Evolutionary conservation across 257 asterid genomes (phyloP).

Genomic region (Solanum gracilifrons): DNA sequence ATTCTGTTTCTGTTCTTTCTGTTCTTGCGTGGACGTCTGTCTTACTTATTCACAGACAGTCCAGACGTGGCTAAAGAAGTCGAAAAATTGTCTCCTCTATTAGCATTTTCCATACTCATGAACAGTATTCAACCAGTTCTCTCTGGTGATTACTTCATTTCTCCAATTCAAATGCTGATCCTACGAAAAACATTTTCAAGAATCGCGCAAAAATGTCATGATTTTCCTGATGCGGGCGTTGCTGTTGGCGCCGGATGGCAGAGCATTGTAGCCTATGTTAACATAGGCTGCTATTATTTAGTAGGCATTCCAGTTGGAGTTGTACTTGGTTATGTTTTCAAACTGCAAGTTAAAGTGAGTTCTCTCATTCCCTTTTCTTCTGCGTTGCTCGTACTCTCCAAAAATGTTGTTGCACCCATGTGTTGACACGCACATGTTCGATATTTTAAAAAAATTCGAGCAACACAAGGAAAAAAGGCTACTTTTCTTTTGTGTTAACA

Average conservation of each 20-base stretch:
- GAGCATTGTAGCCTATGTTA: conserved; percentile 28
- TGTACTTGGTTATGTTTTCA: conserved; percentile 22
- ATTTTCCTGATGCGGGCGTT: conserved; percentile 8
- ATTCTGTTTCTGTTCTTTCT: conserved; percentile 19
- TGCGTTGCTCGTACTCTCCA: neutral
- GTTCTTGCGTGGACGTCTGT: conserved; percentile 17
- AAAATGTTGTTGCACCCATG: neutral
- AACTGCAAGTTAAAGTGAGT: conserved; percentile 30
- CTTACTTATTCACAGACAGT: conserved; percentile 24
- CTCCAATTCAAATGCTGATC: neutral
- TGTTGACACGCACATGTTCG: neutral
- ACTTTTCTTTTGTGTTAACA: neutral
- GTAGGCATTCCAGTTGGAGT: conserved; percentile 33
- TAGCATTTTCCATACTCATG: conserved; percentile 33
- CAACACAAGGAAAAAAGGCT: neutral
- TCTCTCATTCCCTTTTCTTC: neutral
- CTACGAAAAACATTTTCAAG: neutral
- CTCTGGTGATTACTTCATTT: conserved; percentile 22
- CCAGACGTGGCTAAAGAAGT: conserved; percentile 19
- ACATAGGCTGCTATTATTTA: conserved; percentile 30
- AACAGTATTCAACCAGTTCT: conserved; percentile 46
- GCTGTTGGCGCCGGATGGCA: conserved; percentile 53
- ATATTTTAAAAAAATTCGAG: neutral
- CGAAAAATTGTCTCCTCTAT: conserved; percentile 18
- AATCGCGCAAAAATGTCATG: neutral